Conservation (phyloP, 176 grass and related monocot genomes). For the Triticum urartu region DNA sequence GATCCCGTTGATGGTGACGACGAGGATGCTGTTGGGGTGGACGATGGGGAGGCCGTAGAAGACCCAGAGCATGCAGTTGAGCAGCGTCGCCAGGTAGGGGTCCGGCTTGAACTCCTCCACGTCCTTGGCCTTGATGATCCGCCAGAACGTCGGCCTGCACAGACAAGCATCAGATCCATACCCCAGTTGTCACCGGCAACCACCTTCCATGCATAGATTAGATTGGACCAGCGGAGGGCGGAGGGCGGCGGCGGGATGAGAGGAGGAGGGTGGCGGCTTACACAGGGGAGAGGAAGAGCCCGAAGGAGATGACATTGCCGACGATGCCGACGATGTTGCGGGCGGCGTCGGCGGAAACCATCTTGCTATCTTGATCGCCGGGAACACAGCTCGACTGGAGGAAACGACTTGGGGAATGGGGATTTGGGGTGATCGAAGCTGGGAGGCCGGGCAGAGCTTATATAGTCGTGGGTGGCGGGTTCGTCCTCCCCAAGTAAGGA, state of each 20-base stretch:
- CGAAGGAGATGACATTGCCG: slow-evolving; percentile 6
- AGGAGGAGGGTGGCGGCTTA: background rate
- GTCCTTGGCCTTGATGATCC: slow-evolving; percentile 55
- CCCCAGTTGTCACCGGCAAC: background rate
- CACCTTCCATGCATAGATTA: background rate
- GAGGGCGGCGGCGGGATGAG: background rate
- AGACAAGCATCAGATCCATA: background rate
- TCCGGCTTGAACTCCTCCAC: slow-evolving; percentile 70
- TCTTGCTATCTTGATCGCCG: background rate
- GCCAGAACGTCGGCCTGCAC: slow-evolving; percentile 58
- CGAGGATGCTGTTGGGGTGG: slow-evolving; percentile 77
- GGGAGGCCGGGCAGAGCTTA: background rate
- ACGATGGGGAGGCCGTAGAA: slow-evolving; percentile 82
- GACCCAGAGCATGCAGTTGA: slow-evolving; percentile 87
- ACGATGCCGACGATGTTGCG: background rate
- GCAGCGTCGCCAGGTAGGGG: slow-evolving; percentile 84
- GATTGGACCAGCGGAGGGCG: background rate
- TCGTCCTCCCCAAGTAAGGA: background rate
- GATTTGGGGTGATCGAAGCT: background rate
- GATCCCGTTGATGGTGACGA: slow-evolving; percentile 79
- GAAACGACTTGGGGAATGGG: background rate
- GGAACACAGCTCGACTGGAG: background rate
- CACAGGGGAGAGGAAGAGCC: background rate
- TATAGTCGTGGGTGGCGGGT: background rate
- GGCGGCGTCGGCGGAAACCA: background rate